A percentile compares a stretch with the other conserved stretches of the same genome.
Evolutionary conservation across 257 asterid genomes (phyloP).

Genomic region (Agastache rugosa): DNA sequence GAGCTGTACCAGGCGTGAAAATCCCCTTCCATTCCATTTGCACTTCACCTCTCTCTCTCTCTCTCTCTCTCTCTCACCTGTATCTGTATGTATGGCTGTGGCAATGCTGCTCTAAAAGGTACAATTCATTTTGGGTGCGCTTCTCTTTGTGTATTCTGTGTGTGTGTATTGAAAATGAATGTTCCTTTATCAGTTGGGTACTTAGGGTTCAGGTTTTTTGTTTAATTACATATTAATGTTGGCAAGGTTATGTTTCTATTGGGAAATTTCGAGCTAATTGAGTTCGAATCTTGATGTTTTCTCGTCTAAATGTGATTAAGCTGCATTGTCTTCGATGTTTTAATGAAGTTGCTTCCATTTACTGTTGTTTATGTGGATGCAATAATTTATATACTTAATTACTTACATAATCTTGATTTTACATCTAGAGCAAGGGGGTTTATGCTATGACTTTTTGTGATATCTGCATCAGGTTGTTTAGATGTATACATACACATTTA

Average conservation of each 20-base stretch:
- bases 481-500: neutral
- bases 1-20: slow-evolving; percentile 80
- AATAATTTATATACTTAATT: neutral
- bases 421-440: neutral
- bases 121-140: slow-evolving; percentile 24
- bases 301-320: slow-evolving; percentile 8
- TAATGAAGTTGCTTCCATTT: neutral
- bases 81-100: slow-evolving; percentile 74
- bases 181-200: neutral
- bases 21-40: slow-evolving; percentile 54
- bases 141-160: slow-evolving; percentile 10
- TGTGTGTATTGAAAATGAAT: neutral
- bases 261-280: neutral
- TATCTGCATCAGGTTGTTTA: slow-evolving; percentile 9
- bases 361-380: neutral
- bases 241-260: neutral
- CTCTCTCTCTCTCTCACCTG: slow-evolving; percentile 60
- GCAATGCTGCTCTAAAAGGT: slow-evolving; percentile 82
- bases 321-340: too few species aligned
- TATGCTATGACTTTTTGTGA: neutral
- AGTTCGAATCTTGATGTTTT: slow-evolving; percentile 28
- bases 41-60: slow-evolving; percentile 53
- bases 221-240: slow-evolving; percentile 4
- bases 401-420: slow-evolving; percentile 4
- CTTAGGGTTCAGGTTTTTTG: slow-evolving; percentile 20